Evolutionary conservation across 1,284 basidiomycete species (phyloP), one percentile per base, ranked within the genome.

Genomic region (Mycosarcoma mackinlayi): DNA sequence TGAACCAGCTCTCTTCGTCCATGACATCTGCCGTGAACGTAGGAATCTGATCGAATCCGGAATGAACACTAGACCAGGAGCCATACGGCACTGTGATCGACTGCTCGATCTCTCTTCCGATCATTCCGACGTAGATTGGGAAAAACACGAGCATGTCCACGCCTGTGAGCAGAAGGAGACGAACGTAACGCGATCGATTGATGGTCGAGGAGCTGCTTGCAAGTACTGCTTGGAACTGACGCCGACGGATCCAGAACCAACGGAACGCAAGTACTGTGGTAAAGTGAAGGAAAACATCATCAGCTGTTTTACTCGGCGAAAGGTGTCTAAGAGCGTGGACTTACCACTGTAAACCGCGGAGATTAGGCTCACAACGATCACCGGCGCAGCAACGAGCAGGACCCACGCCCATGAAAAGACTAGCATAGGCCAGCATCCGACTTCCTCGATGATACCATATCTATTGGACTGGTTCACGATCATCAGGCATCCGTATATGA

Each of bases 211-310:
- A 50, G 18, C 40, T 53, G 39, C 50, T 53, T 1, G 44, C 45
- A n/a, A 61, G 23, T 11, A 54, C 58, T 7, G 58, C 58, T 23
- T 49, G 50, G 18, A 61, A 61, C 38, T 61, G 58, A 16, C 58
- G 50, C 18, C 50, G 42, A 33, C 58, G 58, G 18, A 61, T 44
- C 50, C 44, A 53, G 31, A 61, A 61, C 58, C 58, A 61, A 37
- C 58, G 58, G 21, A 61, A 61, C 1, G 58, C 50, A 4, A 61
- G 40, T 3, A 45, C 58, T 61, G 44, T 21, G 6, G 3, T 4
- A 16, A 34, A 34, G 18, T 24, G 30, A 6, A 42, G 19, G 13
- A 38, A 21, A 30, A 3, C 4, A 34, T 45, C 35, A 45, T 27
- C 24, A n/a, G 3, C 4, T n/a, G 8, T 14, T 18, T 14, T 25